phyloP scores from a whole-genome alignment of 164 flowering plant genomes.

The Tinospora cordifolia region DNA sequence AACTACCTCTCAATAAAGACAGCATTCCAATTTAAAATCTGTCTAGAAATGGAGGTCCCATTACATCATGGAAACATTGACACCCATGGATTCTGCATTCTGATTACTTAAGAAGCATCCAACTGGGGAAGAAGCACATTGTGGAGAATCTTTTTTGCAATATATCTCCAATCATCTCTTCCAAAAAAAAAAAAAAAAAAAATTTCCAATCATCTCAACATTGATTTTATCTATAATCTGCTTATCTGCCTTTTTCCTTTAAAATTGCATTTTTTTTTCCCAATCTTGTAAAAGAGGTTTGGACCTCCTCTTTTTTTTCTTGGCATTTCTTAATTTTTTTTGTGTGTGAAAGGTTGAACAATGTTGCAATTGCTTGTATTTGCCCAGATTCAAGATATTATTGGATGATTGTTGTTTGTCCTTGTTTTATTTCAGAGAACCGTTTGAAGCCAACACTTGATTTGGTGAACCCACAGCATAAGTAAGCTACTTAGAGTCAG shows the following conservation, averaged over 20 bases:
- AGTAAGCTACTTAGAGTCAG: conserved; percentile 37
- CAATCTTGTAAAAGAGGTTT: background rate
- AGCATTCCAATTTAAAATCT: too few relatives aligned
- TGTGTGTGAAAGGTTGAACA: background rate
- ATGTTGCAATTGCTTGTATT: background rate
- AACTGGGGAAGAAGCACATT: too few relatives aligned
- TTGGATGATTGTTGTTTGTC: conserved; percentile 8
- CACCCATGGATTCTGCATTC: too few relatives aligned
- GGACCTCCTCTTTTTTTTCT: background rate
- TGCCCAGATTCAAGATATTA: background rate
- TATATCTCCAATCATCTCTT: too few relatives aligned
- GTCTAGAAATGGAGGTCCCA: too few relatives aligned
- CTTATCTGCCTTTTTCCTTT: background rate
- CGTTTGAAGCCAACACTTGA: conserved; percentile 56
- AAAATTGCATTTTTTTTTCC: background rate
- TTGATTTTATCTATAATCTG: background rate
- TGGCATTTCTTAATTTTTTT: background rate
- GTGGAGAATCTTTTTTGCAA: too few relatives aligned
- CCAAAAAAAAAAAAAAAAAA: too few relatives aligned
- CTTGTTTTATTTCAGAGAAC: conserved; percentile 35
- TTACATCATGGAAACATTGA: too few relatives aligned
- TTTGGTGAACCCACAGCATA: conserved; percentile 77
- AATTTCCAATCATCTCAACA: too few relatives aligned
- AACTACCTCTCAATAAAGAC: too few relatives aligned
- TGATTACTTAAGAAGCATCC: too few relatives aligned